These are phyloP conservation scores for Austroboletus festivus DNA, from an alignment of 768 basidiomycete genomes.

Conservation along the genomic window DNA sequence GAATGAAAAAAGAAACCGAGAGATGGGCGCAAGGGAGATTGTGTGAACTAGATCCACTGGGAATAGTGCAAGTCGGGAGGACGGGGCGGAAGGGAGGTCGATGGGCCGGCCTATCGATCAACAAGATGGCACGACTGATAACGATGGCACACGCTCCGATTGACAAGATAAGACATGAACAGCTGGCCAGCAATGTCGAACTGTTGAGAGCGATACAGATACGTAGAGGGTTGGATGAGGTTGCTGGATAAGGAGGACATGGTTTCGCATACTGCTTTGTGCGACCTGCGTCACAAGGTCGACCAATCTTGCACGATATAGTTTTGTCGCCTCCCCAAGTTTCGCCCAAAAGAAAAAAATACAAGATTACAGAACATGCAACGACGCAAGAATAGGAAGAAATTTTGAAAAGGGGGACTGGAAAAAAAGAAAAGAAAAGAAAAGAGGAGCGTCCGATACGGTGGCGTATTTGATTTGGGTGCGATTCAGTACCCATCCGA, in stretches of 20 bases:
- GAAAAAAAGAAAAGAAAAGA: too few species aligned
- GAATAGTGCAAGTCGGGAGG: slow-evolving; percentile 16
- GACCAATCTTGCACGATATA: slow-evolving; percentile 23
- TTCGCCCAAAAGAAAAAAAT: slow-evolving; percentile 29
- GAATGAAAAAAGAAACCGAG: slow-evolving; percentile 12
- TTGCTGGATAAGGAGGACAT: too few species aligned
- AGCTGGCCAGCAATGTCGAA: slow-evolving; percentile 40
- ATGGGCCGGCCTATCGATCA: slow-evolving; percentile 40
- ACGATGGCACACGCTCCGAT: slow-evolving; percentile 35
- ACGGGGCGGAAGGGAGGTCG: slow-evolving; percentile 30
- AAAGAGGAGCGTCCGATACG: slow-evolving; percentile 29
- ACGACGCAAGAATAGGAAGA: slow-evolving; percentile 32
- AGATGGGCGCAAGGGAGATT: slow-evolving; percentile 24
- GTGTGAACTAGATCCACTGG: slow-evolving; percentile 31
- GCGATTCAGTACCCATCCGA: slow-evolving; percentile 31
- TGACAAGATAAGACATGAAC: slow-evolving; percentile 24
- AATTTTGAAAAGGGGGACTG: slow-evolving; percentile 19
- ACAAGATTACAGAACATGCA: slow-evolving; percentile 33
- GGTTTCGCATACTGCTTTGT: slow-evolving; percentile 32
- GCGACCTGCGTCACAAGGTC: slow-evolving; percentile 31
- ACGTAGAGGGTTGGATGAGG: background rate
- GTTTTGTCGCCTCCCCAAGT: slow-evolving; percentile 18
- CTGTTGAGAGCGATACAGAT: slow-evolving; percentile 29
- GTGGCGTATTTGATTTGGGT: slow-evolving; percentile 17
- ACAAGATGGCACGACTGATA: slow-evolving; percentile 37